Evolutionary conservation across 768 basidiomycete species (phyloP), one percentile per base, ranked within the genome.

Genomic region (Plicaturopsis crispa): DNA sequence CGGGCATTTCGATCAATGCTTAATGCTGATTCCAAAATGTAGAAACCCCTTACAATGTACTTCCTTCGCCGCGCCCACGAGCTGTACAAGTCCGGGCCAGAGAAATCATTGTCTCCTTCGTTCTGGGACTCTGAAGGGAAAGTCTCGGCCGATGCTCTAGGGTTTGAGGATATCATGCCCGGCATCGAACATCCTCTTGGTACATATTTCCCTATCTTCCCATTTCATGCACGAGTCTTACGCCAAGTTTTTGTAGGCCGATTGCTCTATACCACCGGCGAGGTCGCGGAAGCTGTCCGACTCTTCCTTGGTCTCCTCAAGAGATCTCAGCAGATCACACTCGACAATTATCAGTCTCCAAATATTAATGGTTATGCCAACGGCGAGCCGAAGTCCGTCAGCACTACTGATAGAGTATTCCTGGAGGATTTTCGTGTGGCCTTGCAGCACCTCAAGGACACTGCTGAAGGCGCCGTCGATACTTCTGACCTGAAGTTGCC

Each of bases 391-490:
- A 63, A 67, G 35, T 50, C 44, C 24, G 48, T 51, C 4, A 57
- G 59, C 31, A 68, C 73, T 33, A n/a, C n/a, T n/a, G 84, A 83
- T 40, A 82, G 79, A 42, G 66, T 88, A 5, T 83, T 75, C 42
- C 54, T 97, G 24, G 88, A 94, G 41, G 94, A 99, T 61, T 88
- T 98, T 51, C 73, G 76, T 17, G 76, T 91, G 11, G 89, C 96
- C 4, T 84, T 85, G 3, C 39, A 93, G 90, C 90, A 94, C 61
- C 69, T 85, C 45, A 76, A 70, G 39, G 66, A 74, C 2, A 81
- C 75, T 13, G 69, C 78, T 11, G 65, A 65, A 1, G 64, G 68
- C 26, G 60, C 66, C 21, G 58, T 60, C 14, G 47, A 62, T 21
- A 49, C 65, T 21, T 49, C 59, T 2, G 68, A 75, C 34, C 56